phyloP scores from a whole-genome alignment of 2,329 filamentous ascomycete genomes.

The Fusarium floridanum region DNA sequence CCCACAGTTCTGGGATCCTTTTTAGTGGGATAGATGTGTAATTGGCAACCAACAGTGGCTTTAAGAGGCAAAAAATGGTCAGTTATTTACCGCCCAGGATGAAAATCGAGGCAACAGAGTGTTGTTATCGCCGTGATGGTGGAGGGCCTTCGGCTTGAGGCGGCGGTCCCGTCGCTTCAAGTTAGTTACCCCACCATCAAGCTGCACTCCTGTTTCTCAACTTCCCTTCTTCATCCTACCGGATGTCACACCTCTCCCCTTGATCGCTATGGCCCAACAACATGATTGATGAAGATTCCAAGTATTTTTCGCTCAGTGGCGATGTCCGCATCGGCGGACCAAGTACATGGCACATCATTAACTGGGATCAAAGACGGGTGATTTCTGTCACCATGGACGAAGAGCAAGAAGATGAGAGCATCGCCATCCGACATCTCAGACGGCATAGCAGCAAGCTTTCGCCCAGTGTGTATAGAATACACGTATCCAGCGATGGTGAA shows the following conservation, averaged over 20 bases:
- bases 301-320: conserved; percentile 5
- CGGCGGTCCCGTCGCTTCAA: too few species aligned
- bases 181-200: too few species aligned
- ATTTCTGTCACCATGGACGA: conserved; percentile 48
- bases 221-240: background rate
- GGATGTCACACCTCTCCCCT: background rate
- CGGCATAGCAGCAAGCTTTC: conserved; percentile 28
- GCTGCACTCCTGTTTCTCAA: too few species aligned
- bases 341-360: conserved; percentile 45
- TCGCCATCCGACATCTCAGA: conserved; percentile 43
- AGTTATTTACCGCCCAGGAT: too few species aligned
- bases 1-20: too few species aligned
- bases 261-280: background rate
- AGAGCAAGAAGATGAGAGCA: conserved; percentile 44
- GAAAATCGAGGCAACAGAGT: too few species aligned
- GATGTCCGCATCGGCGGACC: conserved; percentile 36
- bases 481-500: conserved; percentile 40
- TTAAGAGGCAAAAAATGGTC: too few species aligned
- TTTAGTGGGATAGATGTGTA: too few species aligned
- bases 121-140: too few species aligned
- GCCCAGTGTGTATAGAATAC: conserved; percentile 34
- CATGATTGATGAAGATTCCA: background rate
- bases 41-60: too few species aligned
- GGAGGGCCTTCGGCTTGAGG: too few species aligned
- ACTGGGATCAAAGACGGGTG: conserved; percentile 47